Evolutionary conservation across 805 yeast species (phyloP), one percentile per base, ranked within the genome.

Genomic region (Starmerella bombi): DNA sequence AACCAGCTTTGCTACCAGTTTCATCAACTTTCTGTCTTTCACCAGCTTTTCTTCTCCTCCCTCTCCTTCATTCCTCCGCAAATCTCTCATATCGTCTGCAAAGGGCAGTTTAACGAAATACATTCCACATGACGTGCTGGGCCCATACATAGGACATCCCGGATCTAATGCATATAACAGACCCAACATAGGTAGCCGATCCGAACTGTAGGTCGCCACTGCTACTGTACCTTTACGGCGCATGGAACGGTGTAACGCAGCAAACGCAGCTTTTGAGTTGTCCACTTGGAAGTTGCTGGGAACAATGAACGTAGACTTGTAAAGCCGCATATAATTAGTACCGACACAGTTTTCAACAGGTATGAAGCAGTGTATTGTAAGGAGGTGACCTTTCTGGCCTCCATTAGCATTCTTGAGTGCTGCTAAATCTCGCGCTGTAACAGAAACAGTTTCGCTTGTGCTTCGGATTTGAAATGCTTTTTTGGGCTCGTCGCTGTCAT

Each of bases 211-310:
- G 7, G 21, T 8, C 20, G 23, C 43, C n/a, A 18, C 27, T 4
- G 38, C 43, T n/a, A 29, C 38, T 3, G 14, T 5, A 4, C n/a
- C 14, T 16, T 17, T n/a, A 17, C 36, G 34, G 14, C 6, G 5
- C 38, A 40, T 34, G 12, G 28, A 23, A 9, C 43, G 16, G 20
- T 23, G 36, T 17, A 40, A 19, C 3, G 43, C 22, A 3, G 38
- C 30, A 20, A 40, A 34, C 21, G 43, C 43, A 5, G 16, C 7
- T 12, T 25, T 25, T 3, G 43, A 40, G 16, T 30, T 21, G n/a
- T 15, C 18, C n/a, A 19, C 4, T 4, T 17, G 6, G 27, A 16
- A 23, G 17, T 40, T 32, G 23, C 37, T 31, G n/a, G 43, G 43
- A 6, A 34, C 32, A 17, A 40, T 28, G 5, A 32, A 23, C 25